A percentile compares a stretch with the other conserved stretches of the same genome.
Conservation (phyloP, 495 filamentous ascomycete genomes). For the Penicillium simplicissimum region DNA sequence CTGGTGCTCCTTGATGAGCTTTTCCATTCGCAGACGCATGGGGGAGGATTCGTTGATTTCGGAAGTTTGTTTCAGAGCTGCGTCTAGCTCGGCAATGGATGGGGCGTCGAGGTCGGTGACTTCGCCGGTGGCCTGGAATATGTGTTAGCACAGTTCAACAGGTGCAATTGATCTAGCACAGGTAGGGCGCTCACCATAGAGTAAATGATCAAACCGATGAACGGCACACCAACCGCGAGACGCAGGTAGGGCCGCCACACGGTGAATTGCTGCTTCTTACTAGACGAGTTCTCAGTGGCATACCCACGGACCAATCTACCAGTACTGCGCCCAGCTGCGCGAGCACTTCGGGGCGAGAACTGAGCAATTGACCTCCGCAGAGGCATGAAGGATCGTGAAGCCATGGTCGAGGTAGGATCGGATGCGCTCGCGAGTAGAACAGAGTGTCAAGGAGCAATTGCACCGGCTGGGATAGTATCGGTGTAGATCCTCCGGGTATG, state of each 20-base stretch:
- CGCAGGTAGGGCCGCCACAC: constrained; percentile 56
- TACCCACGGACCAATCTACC: constrained; percentile 32
- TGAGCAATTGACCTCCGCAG: constrained; percentile 41
- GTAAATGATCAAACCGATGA: constrained; percentile 63
- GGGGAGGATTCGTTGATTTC: constrained; percentile 64
- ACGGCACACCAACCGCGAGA: constrained; percentile 60
- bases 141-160: constrained; percentile 6
- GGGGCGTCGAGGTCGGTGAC: constrained; percentile 56
- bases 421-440: constrained; percentile 16
- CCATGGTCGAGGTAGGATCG: constrained; percentile 34
- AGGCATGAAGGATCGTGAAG: constrained; percentile 40
- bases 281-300: constrained; percentile 30
- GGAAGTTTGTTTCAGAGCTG: constrained; percentile 44
- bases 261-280: constrained; percentile 35
- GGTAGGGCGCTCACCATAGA: constrained; percentile 56
- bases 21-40: constrained; percentile 97
- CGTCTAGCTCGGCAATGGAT: constrained; percentile 56
- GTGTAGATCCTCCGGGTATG: not conserved
- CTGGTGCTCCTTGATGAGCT: constrained; percentile 90
- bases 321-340: constrained; percentile 22
- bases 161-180: not conserved
- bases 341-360: constrained; percentile 27
- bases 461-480: not conserved
- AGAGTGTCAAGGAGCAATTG: constrained; percentile 6
- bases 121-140: constrained; percentile 46